Percentiles rank a stretch among this genome's conserved stretches.
Evolutionary conservation across 148 eudicot genomes (phyloP).

Genomic region (Fagopyrum tataricum): DNA sequence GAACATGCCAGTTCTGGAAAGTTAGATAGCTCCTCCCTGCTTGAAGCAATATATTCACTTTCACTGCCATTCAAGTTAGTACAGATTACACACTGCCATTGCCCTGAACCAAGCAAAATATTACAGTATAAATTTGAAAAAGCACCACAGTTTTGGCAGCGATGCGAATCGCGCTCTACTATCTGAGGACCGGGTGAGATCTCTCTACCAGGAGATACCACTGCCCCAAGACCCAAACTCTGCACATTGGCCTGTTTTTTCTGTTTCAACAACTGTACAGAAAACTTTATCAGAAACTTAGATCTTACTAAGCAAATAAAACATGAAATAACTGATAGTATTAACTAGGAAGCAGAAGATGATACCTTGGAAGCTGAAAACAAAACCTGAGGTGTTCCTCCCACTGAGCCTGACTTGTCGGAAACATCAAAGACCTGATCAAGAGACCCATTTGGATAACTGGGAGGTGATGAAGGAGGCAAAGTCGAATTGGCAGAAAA

Average conservation of each 20-base stretch:
- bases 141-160: constrained; percentile 45
- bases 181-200: constrained; percentile 71
- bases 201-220: constrained; percentile 78
- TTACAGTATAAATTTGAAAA: constrained; percentile 85
- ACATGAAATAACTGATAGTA: not conserved
- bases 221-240: constrained; percentile 81
- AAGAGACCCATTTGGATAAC: constrained; percentile 36
- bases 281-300: too few species aligned
- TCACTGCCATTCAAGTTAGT: constrained; percentile 74
- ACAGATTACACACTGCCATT: constrained; percentile 94
- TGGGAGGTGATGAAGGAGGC: constrained; percentile 66
- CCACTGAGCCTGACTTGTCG: constrained; percentile 30
- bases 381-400: constrained; percentile 47
- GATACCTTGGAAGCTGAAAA: constrained; percentile 84
- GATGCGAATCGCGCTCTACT: constrained; percentile 58
- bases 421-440: constrained; percentile 26
- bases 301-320: not conserved
- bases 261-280: constrained; percentile 61
- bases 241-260: constrained; percentile 73
- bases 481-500: constrained; percentile 41
- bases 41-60: constrained; percentile 75
- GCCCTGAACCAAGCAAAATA: constrained; percentile 74
- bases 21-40: constrained; percentile 70
- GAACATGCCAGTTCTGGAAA: constrained; percentile 73
- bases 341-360: not conserved